Evolutionary conservation across 768 basidiomycete species (phyloP).

Genomic region (Psilocybe tampanensis): DNA sequence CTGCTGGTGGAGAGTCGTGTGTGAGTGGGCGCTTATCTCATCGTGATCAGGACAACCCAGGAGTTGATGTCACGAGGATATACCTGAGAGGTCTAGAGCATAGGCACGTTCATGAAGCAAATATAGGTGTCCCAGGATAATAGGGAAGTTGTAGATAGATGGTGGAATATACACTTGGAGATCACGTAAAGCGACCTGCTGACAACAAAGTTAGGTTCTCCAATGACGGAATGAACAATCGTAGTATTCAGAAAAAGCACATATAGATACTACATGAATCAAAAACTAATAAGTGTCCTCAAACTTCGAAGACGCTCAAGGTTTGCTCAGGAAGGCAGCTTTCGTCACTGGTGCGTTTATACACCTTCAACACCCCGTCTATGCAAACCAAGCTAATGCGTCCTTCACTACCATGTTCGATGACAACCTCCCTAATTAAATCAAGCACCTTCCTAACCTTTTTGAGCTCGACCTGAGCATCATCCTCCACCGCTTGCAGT

Average conservation of each 20-base stretch:
- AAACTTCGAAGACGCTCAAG: conserved; percentile 33
- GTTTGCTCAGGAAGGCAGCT: conserved; percentile 49
- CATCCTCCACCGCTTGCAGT: conserved; percentile 31
- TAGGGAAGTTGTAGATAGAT: no score
- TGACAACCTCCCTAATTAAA: conserved; percentile 49
- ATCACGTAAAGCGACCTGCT: no score
- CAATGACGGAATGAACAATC: no score
- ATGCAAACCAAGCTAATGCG: conserved; percentile 58
- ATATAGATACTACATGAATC: no score
- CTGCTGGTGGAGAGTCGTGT: no score
- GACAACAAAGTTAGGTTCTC: no score
- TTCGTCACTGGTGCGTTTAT: conserved; percentile 43
- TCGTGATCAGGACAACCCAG: background rate
- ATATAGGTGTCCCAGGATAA: no score
- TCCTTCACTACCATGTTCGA: conserved; percentile 52
- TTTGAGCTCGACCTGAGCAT: conserved; percentile 36
- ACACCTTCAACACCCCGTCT: conserved; percentile 48
- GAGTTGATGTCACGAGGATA: conserved; percentile 1
- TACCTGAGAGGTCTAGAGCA: conserved; percentile 6
- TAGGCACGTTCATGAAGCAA: no score
- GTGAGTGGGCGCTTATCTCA: conserved; percentile 10
- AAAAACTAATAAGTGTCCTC: no score
- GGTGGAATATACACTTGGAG: no score
- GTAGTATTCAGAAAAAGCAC: no score
- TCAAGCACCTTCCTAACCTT: conserved; percentile 41